Evolutionary conservation across 306 rosid genomes (phyloP), one percentile per base, ranked within the genome.

Genomic region (Abrus pulchellus): DNA sequence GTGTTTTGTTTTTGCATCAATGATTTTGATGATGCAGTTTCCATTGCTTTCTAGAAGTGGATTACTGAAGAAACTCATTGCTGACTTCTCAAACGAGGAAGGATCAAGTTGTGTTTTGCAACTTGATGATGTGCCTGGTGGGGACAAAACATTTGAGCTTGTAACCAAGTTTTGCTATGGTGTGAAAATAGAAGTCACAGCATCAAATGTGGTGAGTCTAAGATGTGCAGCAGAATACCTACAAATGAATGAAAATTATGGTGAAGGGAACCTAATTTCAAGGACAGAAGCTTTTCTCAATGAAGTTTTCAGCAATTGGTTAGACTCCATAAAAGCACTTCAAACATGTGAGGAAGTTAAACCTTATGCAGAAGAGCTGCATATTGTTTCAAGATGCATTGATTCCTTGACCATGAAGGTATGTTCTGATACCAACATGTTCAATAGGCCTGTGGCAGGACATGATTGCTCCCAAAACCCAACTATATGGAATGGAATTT

Each of bases 1-100:
- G 49, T 33, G 33, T 76, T 20, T 20, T 68, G 28, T 45, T 14
- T 52, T 5, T 47, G 44, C 64, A 44, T 61, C 40, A 40, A 45
- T 55, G 68, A 29, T 60, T 62, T 59, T 84, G 65, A 55, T 87
- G 75, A 59, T 85, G 85, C 86, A 94, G 98, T 94, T 94, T 70
- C 98, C 97, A 29, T 85, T 94, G 88, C 93, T 94, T 36, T 94
- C 97, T 20, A 94, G 90, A 89, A 92, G 98, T 83, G 94, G 97
- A 73, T 85, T 88, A 29, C 75, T 94, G 13, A 93, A 94, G 80
- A 87, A 82, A 85, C 90, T 89, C 49, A 81, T 90, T 32, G 94
- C 88, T 34, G 91, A 85, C 82, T 45, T 52, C 10, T 70, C 88
- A 55, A 53, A 7, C 0, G 91, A 89, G 74, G 98, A 88, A 52